Evolutionary conservation across 495 filamentous ascomycete species (phyloP), one percentile per base, ranked within the genome.

Genomic region (Achaetomiella virescens): DNA sequence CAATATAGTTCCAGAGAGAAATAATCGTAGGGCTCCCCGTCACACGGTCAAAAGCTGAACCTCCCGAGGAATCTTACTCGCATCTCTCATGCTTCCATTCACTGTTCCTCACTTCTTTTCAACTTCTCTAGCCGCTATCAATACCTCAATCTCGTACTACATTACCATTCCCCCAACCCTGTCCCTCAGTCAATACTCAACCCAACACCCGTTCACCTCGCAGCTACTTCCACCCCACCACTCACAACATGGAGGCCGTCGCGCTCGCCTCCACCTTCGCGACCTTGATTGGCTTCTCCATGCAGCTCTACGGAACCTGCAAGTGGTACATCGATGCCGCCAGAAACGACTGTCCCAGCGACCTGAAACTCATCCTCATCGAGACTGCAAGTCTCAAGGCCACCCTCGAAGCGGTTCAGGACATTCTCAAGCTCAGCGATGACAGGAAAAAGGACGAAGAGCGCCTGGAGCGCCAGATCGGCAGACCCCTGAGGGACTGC

Each of bases 331-430:
- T 49, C 25, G 45, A 49, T 18, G 37, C 35, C 6, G 37, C 20
- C 7, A 22, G 35, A 18, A 37, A 37, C n/a, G 36, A 44, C 18
- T 40, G 36, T 14, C 46, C 44, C 1, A 49, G 17, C n/a, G 45
- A 49, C 17, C 15, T 56, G 0, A 48, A 25, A 18, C 22, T 42
- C 12, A 49, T 56, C 17, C 45, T 56, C 2, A 17, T 49, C 14
- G 54, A 56, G 45, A 43, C 45, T 6, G 17, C 35, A 11, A 48
- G 52, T 35, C n/a, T 55, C 8, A n/a, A 45, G n/a, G 46, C 36
- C 3, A 48, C 54, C 22, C n/a, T 56, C 10, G 8, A 37, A 9
- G 11, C 17, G 22, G 45, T 56, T 6, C 6, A 41, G 1, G n/a
- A 14, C 22, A 22, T 48, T 17, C 8, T 48, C 2, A 8, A 18